Base-by-base conservation (phyloP, 2,329 filamentous ascomycete genomes). In the Phoma sp. region DNA sequence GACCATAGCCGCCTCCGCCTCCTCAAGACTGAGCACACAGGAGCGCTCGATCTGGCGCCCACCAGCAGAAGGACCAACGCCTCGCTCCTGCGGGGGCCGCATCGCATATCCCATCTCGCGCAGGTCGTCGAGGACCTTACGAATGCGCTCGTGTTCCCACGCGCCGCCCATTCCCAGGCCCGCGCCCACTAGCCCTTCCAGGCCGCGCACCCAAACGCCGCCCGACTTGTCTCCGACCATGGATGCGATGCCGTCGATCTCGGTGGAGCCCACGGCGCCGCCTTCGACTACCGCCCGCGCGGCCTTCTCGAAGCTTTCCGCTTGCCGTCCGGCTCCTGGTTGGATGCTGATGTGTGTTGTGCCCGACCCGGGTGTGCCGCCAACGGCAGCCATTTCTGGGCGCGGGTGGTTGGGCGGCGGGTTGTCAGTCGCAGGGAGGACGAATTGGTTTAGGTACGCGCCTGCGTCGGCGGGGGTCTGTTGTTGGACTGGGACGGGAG, bases 381-480 rank as follows among this genome's bases (percentile, higher is more conserved):
- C 71, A 7, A 74, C 71, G 25, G 70, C 70, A 27, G 67, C 69
- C 69, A 71, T 73, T 45, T 74, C 71, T 2, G 65, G 61, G 5
- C 70, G 64, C 3, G 70, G 62, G n/a, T 67, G 65, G 41, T 67
- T 71, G 1, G 66, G 65, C 4, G 69, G 59, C 8, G 68, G 70
- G 42, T 67, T 70, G 47, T 74, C 71, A 2, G 70, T 72, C n/a
- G 63, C 66, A 0, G 71, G 71, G 10, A 74, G 61, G 7, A 74
- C 70, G 47, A 73, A 74, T 41, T 74, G 71, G 23, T 74, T 74
- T 0, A 74, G 58, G 22, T 73, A 74, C 4, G 64, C 61, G 44
- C 66, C 68, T 24, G 70, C 69, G 47, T 74, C 70, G 2, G 66
- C 65, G 4, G 70, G 69, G 30, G 70, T 70, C 45, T 73, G 69